Conservation (phyloP, 106 monocot species). For the Dendrobium nobile region DNA sequence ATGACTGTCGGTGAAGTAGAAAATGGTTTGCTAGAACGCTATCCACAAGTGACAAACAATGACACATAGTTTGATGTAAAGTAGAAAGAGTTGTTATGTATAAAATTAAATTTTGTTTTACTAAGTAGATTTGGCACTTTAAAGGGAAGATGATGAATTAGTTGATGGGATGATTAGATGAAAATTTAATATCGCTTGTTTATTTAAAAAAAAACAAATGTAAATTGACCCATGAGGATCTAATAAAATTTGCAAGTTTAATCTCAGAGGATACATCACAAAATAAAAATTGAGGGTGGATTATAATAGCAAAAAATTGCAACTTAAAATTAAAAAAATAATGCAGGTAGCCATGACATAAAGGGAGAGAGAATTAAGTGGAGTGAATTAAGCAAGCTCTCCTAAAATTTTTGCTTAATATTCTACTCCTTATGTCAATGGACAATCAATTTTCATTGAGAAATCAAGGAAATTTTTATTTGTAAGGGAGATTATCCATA, state of each 20-base stretch:
- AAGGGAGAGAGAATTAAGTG: neutral
- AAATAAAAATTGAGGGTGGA: neutral
- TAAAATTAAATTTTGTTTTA: neutral
- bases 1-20: neutral
- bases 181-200: neutral
- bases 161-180: neutral
- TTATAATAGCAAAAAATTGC: neutral
- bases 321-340: neutral
- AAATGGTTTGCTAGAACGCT: neutral
- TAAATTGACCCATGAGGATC: too few relatives aligned
- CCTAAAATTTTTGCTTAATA: neutral
- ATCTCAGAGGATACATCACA: too few relatives aligned
- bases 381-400: neutral
- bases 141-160: neutral
- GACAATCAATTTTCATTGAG: neutral
- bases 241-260: too few relatives aligned
- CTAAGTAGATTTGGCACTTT: neutral
- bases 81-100: neutral
- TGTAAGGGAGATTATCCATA: neutral
- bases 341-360: neutral
- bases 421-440: neutral
- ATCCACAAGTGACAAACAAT: neutral
- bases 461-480: neutral
- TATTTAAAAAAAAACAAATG: neutral
- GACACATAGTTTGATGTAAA: neutral